A percentile compares a stretch with the other conserved stretches of the same genome.
phyloP scores from a whole-genome alignment of 768 basidiomycete genomes.

The Amanita pseudoporphyria region DNA sequence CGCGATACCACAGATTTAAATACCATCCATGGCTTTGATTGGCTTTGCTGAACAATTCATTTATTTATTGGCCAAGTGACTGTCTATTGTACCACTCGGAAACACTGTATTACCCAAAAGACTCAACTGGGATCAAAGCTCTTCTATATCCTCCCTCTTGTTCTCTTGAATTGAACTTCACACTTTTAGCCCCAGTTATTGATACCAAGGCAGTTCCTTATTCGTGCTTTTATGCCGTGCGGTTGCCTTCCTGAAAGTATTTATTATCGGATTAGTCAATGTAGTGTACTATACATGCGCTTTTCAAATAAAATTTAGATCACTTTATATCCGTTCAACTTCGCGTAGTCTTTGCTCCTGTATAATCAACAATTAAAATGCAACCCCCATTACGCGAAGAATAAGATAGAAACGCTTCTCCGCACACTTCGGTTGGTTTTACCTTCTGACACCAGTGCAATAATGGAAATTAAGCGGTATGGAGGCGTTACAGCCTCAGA shows the following conservation, averaged over 20 bases:
- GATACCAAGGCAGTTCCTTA: not conserved
- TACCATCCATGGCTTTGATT: not conserved
- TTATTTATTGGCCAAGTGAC: conserved; percentile 3
- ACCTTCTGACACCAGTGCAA: not conserved
- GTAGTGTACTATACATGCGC: conserved; percentile 8
- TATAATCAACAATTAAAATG: conserved; percentile 2
- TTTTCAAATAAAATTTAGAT: conserved; percentile 3
- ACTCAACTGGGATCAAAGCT: not conserved
- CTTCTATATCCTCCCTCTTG: not conserved
- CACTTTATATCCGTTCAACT: not conserved
- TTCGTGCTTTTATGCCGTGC: conserved; percentile 2
- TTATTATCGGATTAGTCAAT: conserved; percentile 5
- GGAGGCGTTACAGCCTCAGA: not conserved
- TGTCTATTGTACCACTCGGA: not conserved
- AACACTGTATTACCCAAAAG: conserved; percentile 2
- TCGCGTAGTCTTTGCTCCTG: not conserved
- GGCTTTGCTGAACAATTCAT: not conserved
- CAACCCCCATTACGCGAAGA: not conserved
- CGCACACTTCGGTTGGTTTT: not conserved
- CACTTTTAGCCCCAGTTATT: not conserved
- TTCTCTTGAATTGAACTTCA: conserved; percentile 6
- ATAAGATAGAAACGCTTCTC: not conserved
- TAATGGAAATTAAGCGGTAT: not conserved
- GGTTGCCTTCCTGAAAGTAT: conserved; percentile 1
- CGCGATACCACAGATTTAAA: conserved; percentile 14